phyloP scores from a whole-genome alignment of 2,329 filamentous ascomycete genomes.

The Microdochium bolleyi region DNA sequence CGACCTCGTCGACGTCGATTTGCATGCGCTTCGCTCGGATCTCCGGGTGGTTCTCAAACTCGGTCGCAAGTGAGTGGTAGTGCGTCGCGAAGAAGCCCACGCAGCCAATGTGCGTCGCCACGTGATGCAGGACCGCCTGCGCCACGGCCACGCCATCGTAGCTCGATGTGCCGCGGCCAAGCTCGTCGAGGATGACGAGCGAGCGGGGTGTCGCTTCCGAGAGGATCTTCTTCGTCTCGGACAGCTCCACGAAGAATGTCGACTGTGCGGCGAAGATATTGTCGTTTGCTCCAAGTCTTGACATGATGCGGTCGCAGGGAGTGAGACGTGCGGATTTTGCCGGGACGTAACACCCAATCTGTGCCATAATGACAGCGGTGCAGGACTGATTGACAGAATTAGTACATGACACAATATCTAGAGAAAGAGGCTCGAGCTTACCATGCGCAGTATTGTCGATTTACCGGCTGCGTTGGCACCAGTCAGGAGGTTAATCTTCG shows the following conservation, averaged over 20 bases:
- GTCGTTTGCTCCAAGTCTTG: slow-evolving; percentile 91
- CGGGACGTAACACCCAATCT: slow-evolving; percentile 89
- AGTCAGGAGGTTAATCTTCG: slow-evolving; percentile 86
- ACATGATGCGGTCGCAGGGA: slow-evolving; percentile 97
- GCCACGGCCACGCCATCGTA: slow-evolving; percentile 97
- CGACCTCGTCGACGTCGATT: slow-evolving; percentile 81
- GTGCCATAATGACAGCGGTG: slow-evolving; percentile 92
- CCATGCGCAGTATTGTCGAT: slow-evolving; percentile 92
- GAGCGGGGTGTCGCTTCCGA: slow-evolving; percentile 89
- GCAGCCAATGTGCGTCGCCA: slow-evolving; percentile 87
- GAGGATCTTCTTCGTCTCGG: slow-evolving; percentile 96
- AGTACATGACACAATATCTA: slow-evolving; percentile 6
- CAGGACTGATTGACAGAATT: slow-evolving; percentile 56
- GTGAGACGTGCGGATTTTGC: slow-evolving; percentile 76
- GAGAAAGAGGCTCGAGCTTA: slow-evolving; percentile 29
- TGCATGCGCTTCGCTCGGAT: slow-evolving; percentile 84
- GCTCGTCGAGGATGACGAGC: slow-evolving; percentile 92
- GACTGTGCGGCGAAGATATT: slow-evolving; percentile 98
- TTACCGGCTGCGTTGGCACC: slow-evolving; percentile 97
- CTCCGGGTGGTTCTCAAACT: slow-evolving; percentile 86
- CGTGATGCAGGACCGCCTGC: slow-evolving; percentile 92
- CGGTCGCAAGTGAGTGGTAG: slow-evolving; percentile 87
- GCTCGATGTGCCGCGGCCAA: slow-evolving; percentile 87
- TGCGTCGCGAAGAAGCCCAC: slow-evolving; percentile 97
- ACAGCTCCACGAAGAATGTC: slow-evolving; percentile 96